A percentile compares a stretch with the other conserved stretches of the same genome.
Evolutionary conservation across 805 yeast genomes (phyloP).

Genomic region (Saitoella complicata): DNA sequence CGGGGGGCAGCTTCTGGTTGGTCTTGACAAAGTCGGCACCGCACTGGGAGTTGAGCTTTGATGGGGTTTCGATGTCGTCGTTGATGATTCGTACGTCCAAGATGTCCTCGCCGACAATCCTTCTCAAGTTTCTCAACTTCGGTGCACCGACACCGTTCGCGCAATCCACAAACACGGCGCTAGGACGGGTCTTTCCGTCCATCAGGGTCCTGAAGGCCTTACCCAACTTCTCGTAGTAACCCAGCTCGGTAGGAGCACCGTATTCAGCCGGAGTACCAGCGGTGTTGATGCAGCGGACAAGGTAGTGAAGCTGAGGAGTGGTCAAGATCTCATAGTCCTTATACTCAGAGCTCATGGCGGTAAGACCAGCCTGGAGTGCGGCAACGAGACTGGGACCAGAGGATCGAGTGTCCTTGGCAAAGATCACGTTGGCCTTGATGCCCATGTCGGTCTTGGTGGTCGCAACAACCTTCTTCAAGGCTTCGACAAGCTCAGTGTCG

Average conservation of each 20-base stretch:
- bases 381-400: slow-evolving; percentile 25
- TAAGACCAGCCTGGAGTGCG: slow-evolving; percentile 47
- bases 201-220: slow-evolving; percentile 33
- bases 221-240: slow-evolving; percentile 53
- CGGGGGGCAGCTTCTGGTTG: slow-evolving; percentile 55
- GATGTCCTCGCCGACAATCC: slow-evolving; percentile 24
- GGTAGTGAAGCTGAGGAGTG: slow-evolving; percentile 87
- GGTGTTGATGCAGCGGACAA: slow-evolving; percentile 51
- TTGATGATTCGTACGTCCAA: slow-evolving; percentile 27
- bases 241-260: slow-evolving; percentile 41
- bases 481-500: slow-evolving; percentile 29
- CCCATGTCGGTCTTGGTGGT: slow-evolving; percentile 30
- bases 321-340: slow-evolving; percentile 57
- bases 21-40: slow-evolving; percentile 97
- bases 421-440: slow-evolving; percentile 27
- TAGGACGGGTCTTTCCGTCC: slow-evolving; percentile 15
- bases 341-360: slow-evolving; percentile 29
- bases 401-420: slow-evolving; percentile 60
- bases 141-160: slow-evolving; percentile 97
- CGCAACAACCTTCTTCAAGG: slow-evolving; percentile 25
- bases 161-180: slow-evolving; percentile 52
- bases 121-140: slow-evolving; percentile 37
- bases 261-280: slow-evolving; percentile 25
- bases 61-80: slow-evolving; percentile 42
- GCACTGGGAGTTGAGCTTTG: slow-evolving; percentile 53